phyloP scores from a whole-genome alignment of 805 yeast species.

The Teunomyces aglyptinius region DNA sequence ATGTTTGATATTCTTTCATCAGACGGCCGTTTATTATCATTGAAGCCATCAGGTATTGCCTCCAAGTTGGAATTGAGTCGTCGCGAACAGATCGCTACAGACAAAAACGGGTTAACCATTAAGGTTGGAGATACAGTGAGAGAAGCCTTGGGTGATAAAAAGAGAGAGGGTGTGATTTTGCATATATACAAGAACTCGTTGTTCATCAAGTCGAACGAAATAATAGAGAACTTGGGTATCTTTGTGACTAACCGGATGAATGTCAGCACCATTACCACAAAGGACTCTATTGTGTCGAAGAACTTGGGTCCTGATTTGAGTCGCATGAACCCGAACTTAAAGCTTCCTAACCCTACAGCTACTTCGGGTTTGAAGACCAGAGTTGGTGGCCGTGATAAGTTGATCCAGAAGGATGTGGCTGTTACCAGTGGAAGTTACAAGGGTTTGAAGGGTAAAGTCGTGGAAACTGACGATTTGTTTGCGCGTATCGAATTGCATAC shows the following conservation, averaged over 20 bases:
- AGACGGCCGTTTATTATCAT: constrained; percentile 70
- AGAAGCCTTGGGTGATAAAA: constrained; percentile 63
- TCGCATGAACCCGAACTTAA: constrained; percentile 80
- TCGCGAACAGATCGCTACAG: constrained; percentile 82
- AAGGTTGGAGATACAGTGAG: constrained; percentile 91
- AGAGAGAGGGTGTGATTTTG: constrained; percentile 82
- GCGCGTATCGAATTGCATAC: constrained; percentile 95
- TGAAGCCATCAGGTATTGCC: constrained; percentile 80
- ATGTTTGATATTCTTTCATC: constrained; percentile 76
- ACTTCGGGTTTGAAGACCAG: constrained; percentile 48
- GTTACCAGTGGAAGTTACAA: constrained; percentile 91
- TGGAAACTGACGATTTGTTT: constrained; percentile 86
- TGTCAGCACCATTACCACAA: constrained; percentile 81
- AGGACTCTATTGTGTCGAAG: constrained; percentile 63
- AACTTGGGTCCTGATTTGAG: constrained; percentile 64
- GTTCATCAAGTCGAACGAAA: constrained; percentile 77
- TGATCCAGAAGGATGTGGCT: constrained; percentile 80
- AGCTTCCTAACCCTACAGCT: constrained; percentile 55
- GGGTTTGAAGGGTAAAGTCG: constrained; percentile 90
- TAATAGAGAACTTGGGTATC: constrained; percentile 85
- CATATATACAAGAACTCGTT: constrained; percentile 81
- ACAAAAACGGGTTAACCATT: constrained; percentile 78
- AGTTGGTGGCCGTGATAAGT: constrained; percentile 74
- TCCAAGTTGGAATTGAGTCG: constrained; percentile 64
- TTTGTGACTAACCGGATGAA: constrained; percentile 75